These are phyloP conservation scores for Suillus plorans DNA, from an alignment of 768 basidiomycete species.

Conservation along the genomic window DNA sequence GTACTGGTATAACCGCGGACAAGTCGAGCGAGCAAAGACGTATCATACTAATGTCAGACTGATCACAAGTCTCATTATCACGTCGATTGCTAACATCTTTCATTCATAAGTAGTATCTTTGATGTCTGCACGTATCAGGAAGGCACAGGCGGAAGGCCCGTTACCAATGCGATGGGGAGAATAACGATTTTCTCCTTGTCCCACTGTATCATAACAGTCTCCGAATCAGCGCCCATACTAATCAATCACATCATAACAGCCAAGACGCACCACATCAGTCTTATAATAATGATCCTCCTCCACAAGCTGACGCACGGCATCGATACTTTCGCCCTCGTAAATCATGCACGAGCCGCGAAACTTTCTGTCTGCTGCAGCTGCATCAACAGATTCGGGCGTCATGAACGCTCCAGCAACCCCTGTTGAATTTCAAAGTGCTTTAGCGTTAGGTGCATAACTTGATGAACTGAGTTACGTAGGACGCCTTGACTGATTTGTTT, in stretches of 20 bases:
- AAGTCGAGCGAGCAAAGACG: too few species aligned
- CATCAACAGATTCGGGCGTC: slow-evolving; percentile 52
- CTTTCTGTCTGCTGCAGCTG: slow-evolving; percentile 50
- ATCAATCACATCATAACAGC: background rate
- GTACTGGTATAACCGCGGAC: too few species aligned
- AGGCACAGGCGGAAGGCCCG: slow-evolving; percentile 13
- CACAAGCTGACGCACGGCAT: slow-evolving; percentile 33
- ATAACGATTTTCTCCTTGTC: slow-evolving; percentile 56
- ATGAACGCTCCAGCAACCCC: slow-evolving; percentile 58
- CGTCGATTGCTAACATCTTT: background rate
- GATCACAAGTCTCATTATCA: too few species aligned
- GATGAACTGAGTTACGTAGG: slow-evolving; percentile 43
- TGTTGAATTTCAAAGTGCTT: slow-evolving; percentile 25
- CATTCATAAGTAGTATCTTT: background rate
- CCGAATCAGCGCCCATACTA: background rate
- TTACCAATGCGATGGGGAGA: slow-evolving; percentile 40
- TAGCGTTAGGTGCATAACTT: slow-evolving; percentile 3
- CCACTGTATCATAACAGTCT: slow-evolving; percentile 41
- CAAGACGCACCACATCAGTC: slow-evolving; percentile 20
- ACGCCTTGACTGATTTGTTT: slow-evolving; percentile 37
- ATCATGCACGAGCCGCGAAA: slow-evolving; percentile 60
- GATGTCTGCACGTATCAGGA: slow-evolving; percentile 1
- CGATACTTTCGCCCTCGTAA: slow-evolving; percentile 52
- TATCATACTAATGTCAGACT: too few species aligned
- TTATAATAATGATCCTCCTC: slow-evolving; percentile 26